Evolutionary conservation across 345 rosid species (phyloP), one percentile per base, ranked within the genome.

Genomic region (Clausena lansium): DNA sequence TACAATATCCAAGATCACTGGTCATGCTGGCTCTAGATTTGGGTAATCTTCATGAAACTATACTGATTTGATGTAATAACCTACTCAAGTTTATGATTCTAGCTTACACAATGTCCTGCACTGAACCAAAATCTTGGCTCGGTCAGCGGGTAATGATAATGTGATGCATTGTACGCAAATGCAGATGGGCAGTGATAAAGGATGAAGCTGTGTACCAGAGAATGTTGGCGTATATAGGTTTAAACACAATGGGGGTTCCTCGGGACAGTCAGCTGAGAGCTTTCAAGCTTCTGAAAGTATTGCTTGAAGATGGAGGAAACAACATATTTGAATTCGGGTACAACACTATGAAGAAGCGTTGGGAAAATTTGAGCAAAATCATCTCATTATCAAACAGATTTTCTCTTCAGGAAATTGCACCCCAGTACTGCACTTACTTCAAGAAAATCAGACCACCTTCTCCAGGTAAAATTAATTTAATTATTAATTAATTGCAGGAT

Each of bases 21-120:
- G 98, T 55, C 96, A 92, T 82, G 97, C 94, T 4, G 95, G 97
- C 54, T 85, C 88, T 2, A 78, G 95, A 86, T 91, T 92, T 30
- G 94, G 94, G 94, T 87, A 84, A 67, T 10, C 25, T 2, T 7
- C 24, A 24, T 2, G 50, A 41, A 11, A 41, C 50, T 41, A 11
- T 3, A 41, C 50, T 41, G 50, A 41, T 41, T 41, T 11, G 10
- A 41, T 41, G 15, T 41, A 1, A 41, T 11, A 11, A 13, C 50
- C 1, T 41, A 41, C 0, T 45, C 50, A 45, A 45, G 17, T 45
- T 45, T 11, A 3, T 45, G 50, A 45, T 45, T 45, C 50, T 30
- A 30, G 32, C 32, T 13, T 14, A 13, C 17, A 45, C 50, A 11
- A 11, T 45, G 17, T 3, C 50, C 50, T 13, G 50, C 50, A 45